Evolutionary conservation across 139 green algal species (phyloP), one percentile per base, ranked within the genome.

Genomic region (Chlorella sp.): DNA sequence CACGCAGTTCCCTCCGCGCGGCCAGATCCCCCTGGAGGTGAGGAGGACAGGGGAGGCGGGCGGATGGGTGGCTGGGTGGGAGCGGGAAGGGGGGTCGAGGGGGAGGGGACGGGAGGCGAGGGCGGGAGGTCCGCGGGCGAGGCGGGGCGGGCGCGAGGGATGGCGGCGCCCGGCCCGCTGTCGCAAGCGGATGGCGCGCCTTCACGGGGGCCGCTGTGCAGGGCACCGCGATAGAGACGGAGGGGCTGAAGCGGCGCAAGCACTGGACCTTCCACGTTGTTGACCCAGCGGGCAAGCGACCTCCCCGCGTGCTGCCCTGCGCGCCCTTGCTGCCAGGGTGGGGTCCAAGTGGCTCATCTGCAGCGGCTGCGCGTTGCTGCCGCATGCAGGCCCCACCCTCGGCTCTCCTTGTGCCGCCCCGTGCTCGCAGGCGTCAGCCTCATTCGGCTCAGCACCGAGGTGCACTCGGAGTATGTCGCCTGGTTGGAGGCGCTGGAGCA

Each of bases 401-500:
- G n/a, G n/a, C n/a, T n/a, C n/a, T n/a, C n/a, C n/a, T n/a, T n/a
- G n/a, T n/a, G n/a, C n/a, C n/a, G n/a, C 17, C 27, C 25, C 45
- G 29, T 25, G 46, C n/a, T 21, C 55, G 48, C 33, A 27, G 58
- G 83, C 23, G 60, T 82, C 41, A 79, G 68, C 67, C 65, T 90
- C 2, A 73, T 89, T 9, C 80, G 88, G n/a, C 77, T 91, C 62
- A 79, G 63, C 50, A 84, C 78, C 8, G 77, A 84, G 21, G 76
- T 56, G 38, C 55, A 79, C 25, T 64, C 66, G 1, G 68, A 72
- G 2, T 82, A 74, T 27, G 71, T 83, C 33, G 33, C 56, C 3
- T 93, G 89, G 89, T 41, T 93, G 38, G 79, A 87, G 51, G 80
- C 77, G 29, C 76, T 93, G 77, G 77, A 90, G 67, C 59, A 51